Base-by-base conservation (phyloP, 352 stramenopile species). In the Aphanomyces stellatus region DNA sequence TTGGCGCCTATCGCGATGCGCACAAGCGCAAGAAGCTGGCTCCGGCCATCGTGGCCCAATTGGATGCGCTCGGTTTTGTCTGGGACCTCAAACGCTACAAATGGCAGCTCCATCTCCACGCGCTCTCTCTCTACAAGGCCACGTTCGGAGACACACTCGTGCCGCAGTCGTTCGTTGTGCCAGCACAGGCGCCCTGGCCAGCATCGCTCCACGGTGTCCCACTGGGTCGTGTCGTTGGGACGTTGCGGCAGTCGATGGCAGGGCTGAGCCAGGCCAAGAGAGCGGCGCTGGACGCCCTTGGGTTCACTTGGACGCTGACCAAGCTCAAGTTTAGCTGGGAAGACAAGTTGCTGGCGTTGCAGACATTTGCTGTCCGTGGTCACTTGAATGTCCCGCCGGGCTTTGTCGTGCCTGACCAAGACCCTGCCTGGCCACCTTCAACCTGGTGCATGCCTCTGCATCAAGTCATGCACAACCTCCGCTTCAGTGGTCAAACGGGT, bases 201-300 rank as follows among this genome's bases (percentile, higher is more conserved):
- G 76, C 92, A n/a, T 74, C 93, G 17, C 79, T 86, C 10, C 85
- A 80, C 61, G 84, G 87, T 27, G 87, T 98, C 56, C 75, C 88
- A 48, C 76, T 98, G 3, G 93, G 93, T 10, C 56, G 56, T 22
- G 7, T 64, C 30, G 56, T 64, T 4, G 41, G 40, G n/a, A 51
- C 40, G 3, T 53, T 46, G 30, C 30, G 56, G 4, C 56, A 64
- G 41, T 22, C 25, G n/a, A 15, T 51, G 35, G 25, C 56, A 13
- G 4, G 24, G 10, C 11, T 64, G 33, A n/a, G 25, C 2, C 3
- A 24, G 35, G 40, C 30, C 5, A 30, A 35, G 13, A 46, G 41
- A 17, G 25, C 40, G 15, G 56, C 30, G 24, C 27, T 64, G 56
- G 56, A 64, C 24, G 35, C 24, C 2, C 25, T 64, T n/a, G 56